Base-by-base conservation (phyloP, 495 filamentous ascomycete species). In the Penicillium goetzii region DNA sequence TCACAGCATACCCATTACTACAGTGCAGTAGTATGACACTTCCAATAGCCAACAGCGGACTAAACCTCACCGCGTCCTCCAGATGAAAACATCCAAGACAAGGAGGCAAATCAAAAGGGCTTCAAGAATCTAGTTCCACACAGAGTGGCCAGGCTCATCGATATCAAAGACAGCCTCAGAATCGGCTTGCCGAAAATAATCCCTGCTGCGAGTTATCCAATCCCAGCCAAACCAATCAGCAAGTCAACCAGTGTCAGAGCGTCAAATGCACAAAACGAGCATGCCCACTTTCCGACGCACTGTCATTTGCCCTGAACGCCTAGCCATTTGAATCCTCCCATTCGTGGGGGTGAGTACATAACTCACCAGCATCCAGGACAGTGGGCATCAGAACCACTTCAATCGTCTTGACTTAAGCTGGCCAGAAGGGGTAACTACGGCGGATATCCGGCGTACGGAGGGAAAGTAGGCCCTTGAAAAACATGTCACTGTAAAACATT, bases 401-500 rank as follows among this genome's bases (percentile, higher is more conserved):
- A 28, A 14, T 14, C 17, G 11, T 38, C 52, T 28, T 55, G 52
- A 55, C 52, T 9, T 4, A 49, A 8, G 2, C 25, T 0, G 9
- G 9, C 52, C 52, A 14, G 33, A 55, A 55, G 52, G 52, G 32
- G 52, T 28, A 55, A 55, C 52, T 55, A 55, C 52, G 52, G 52
- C 28, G 52, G 28, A 25, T 32, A 25, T n/a, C 17, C 26, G 50
- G 28, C 12, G 30, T 17, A 53, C 15, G 14, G 8, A 32, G 19
- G 41, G 41, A 45, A 45, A 21, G 41, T 45, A 4, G 9, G 19
- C 50, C 50, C 14, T 7, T 49, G 6, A 23, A 36, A 33, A 55
- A 55, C 52, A 12, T 19, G 56, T 64, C 43, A n/a, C 14, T 41
- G 19, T 10, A 64, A 60, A 65, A 62, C 43, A 62, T 30, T 58